Conservation (phyloP, 257 asterid species). For the Fraxinus americana region DNA sequence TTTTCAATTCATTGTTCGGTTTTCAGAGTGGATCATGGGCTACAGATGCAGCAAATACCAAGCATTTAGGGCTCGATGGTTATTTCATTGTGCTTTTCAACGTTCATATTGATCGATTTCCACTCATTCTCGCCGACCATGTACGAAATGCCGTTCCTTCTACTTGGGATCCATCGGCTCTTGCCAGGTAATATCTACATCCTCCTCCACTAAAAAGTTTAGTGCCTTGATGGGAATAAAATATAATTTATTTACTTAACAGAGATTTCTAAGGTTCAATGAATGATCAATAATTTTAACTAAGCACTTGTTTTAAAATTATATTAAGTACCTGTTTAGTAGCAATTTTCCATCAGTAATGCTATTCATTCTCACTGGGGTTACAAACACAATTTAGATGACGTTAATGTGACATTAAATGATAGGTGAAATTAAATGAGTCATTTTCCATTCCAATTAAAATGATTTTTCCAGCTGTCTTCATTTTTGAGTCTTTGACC, state of each 20-base stretch:
- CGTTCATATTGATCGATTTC: conserved; percentile 67
- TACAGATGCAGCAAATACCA: conserved; percentile 61
- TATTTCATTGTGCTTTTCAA: conserved; percentile 61
- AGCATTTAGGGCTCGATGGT: conserved; percentile 72
- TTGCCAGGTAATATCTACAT: conserved; percentile 62
- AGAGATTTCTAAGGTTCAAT: neutral
- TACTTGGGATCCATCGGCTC: conserved; percentile 88
- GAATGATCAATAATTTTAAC: too few species aligned
- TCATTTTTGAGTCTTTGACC: too few species aligned
- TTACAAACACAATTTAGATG: too few species aligned
- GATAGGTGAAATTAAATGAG: too few species aligned
- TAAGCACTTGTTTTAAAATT: too few species aligned
- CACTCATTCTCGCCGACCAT: conserved; percentile 65
- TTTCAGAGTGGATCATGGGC: conserved; percentile 87
- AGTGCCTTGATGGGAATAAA: neutral
- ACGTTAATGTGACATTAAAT: too few species aligned
- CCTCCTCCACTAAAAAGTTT: neutral
- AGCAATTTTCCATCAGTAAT: too few species aligned
- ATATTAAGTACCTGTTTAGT: too few species aligned
- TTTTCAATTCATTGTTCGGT: conserved; percentile 87
- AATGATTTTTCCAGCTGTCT: too few species aligned
- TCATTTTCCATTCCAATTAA: too few species aligned
- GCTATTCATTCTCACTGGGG: too few species aligned
- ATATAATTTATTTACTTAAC: too few species aligned
- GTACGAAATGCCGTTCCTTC: conserved; percentile 78